Base-by-base conservation (phyloP, 1,139 yeast species). In the Hansenula lynferdii region DNA sequence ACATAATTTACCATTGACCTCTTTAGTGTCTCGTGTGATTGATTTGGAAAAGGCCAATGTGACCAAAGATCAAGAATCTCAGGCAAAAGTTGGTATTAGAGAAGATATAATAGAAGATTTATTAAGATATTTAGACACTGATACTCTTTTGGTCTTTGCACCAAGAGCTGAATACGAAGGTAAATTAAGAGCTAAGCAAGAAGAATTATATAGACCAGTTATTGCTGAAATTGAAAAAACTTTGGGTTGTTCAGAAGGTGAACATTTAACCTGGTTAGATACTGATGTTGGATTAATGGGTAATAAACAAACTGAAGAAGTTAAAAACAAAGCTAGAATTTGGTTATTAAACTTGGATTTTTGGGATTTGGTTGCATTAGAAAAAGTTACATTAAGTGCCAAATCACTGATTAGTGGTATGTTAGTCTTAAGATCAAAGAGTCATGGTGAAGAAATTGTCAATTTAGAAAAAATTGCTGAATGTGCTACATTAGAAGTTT, bases 131-230 rank as follows among this genome's bases (percentile, higher is more conserved):
- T 67, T 94, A 40, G 98, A 92, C 57, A 92, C 98, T 1, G 98
- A 92, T 58, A 89, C 97, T 2, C 68, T 95, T 49, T 70, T 92
- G 36, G 87, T 90, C 9, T 85, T 89, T 56, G 78, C 96, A 2
- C 94, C 96, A n/a, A 50, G 52, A 14, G 72, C 69, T 35, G 97
- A 92, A 58, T 89, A 85, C 56, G 92, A 85, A 48, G 98, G 97
- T 8, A 69, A 68, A 31, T 69, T 92, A 47, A 75, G 97, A 54
- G 59, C 66, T 32, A 86, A 75, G 26, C 98, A 92, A 61, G 81
- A 86, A 47, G 77, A 79, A 47, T 65, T 72, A 40, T 94, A 86
- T 62, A 62, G 80, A 41, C 96, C 96, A 0, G 67, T 90, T 34
- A 83, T 86, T 30, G 57, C 64, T 35, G 78, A 79, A 42, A 80